Evolutionary conservation across 2,329 filamentous ascomycete species (phyloP).

Genomic region (Arthrobotrys conoides): DNA sequence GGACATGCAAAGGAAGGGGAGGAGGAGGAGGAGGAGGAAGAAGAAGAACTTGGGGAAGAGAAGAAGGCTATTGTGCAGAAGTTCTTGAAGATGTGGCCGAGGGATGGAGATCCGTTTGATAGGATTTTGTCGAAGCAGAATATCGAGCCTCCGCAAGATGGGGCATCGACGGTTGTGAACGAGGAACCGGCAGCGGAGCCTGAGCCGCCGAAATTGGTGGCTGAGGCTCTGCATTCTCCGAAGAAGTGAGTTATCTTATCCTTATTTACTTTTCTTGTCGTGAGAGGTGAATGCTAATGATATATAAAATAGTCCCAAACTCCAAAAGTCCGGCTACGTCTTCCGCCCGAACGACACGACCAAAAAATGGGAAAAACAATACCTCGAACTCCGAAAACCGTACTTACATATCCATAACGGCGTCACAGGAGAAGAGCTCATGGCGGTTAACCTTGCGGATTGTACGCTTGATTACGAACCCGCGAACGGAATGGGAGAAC

Average conservation of each 20-base stretch:
- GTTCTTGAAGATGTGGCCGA: constrained; percentile 76
- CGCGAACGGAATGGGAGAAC: constrained; percentile 77
- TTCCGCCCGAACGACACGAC: constrained; percentile 86
- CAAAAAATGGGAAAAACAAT: constrained; percentile 89
- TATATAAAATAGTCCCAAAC: constrained; percentile 64
- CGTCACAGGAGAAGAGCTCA: constrained; percentile 89
- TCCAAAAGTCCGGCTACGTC: constrained; percentile 89
- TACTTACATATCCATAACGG: constrained; percentile 92
- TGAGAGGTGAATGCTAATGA: constrained; percentile 34
- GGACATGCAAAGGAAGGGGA: constrained; percentile 65
- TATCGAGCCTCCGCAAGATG: constrained; percentile 78
- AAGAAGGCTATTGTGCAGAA: constrained; percentile 71
- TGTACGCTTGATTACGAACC: constrained; percentile 93
- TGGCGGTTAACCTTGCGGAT: constrained; percentile 88
- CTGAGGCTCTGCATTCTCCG: constrained; percentile 64
- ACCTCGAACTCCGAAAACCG: constrained; percentile 89
- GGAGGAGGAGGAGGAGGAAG: constrained; percentile 63
- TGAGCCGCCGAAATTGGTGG: constrained; percentile 64
- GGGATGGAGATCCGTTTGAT: constrained; percentile 63
- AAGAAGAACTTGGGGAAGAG: constrained; percentile 70
- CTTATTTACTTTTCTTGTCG: constrained; percentile 67
- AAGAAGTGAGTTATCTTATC: constrained; percentile 63
- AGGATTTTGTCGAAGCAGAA: constrained; percentile 69
- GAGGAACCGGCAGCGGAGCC: constrained; percentile 51
- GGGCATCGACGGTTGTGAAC: constrained; percentile 66